Conservation (phyloP, 805 yeast species). For the Candida hispaniensis region DNA sequence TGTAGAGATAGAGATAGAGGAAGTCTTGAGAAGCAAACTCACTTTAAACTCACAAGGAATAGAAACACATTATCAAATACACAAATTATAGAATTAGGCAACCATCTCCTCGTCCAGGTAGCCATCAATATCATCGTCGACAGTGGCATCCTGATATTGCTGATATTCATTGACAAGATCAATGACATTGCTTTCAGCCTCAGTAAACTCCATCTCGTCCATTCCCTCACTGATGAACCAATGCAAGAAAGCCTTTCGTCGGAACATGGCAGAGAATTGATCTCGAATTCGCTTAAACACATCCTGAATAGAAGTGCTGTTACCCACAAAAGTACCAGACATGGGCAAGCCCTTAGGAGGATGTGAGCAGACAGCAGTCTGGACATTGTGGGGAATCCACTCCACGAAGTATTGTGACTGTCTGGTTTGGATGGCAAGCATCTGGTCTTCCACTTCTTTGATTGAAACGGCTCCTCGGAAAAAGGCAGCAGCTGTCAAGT, state of each 20-base stretch:
- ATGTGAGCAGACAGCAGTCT: constrained; percentile 85
- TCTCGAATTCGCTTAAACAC: constrained; percentile 80
- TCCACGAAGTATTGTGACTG: constrained; percentile 79
- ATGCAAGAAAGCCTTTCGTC: constrained; percentile 89
- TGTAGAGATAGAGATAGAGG: too few species aligned
- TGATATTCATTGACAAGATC: constrained; percentile 84
- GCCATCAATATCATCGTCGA: constrained; percentile 50
- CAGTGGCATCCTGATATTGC: constrained; percentile 78
- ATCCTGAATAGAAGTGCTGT: constrained; percentile 87
- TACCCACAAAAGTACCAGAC: constrained; percentile 89
- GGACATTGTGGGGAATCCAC: constrained; percentile 94
- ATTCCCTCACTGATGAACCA: constrained; percentile 95
- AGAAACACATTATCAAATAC: too few species aligned
- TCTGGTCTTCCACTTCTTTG: constrained; percentile 90
- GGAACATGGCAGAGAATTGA: constrained; percentile 86
- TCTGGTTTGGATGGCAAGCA: constrained; percentile 72
- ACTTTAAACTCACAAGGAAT: too few species aligned
- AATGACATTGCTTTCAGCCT: constrained; percentile 84
- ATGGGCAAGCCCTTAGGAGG: constrained; percentile 78
- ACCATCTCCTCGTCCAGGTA: constrained; percentile 16
- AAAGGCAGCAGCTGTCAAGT: constrained; percentile 86
- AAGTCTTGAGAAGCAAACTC: too few species aligned
- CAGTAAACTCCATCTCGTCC: constrained; percentile 91
- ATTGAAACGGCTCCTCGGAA: constrained; percentile 89
- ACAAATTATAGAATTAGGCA: too few species aligned